These are phyloP conservation scores for Xylariaceae sp. DNA, from an alignment of 2,329 filamentous ascomycete genomes.

Conservation along the genomic window DNA sequence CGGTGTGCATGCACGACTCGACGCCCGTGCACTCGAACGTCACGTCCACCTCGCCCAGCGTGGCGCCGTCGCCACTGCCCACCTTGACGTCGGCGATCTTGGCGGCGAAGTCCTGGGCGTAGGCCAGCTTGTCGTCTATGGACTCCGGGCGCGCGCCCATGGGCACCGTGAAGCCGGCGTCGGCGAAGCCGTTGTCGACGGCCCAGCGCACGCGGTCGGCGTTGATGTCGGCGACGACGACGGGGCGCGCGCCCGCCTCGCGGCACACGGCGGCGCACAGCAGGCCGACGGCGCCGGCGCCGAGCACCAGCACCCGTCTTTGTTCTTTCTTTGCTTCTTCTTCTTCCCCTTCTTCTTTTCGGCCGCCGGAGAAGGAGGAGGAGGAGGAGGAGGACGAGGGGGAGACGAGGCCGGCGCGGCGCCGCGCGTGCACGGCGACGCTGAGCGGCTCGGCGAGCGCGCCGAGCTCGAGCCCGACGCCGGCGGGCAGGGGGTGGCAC, in stretches of 20 bases:
- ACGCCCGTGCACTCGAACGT: conserved; percentile 77
- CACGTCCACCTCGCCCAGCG: conserved; percentile 56
- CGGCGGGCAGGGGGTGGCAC: conserved; percentile 48
- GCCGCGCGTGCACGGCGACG: conserved; percentile 50
- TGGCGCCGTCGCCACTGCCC: conserved; percentile 25
- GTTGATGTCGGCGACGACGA: conserved; percentile 50
- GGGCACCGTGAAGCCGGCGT: conserved; percentile 43
- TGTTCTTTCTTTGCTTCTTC: too few relatives aligned
- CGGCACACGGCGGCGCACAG: conserved; percentile 52
- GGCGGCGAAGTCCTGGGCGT: conserved; percentile 41
- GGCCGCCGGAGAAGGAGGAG: too few relatives aligned
- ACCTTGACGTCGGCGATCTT: conserved; percentile 29
- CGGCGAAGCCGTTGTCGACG: conserved; percentile 46
- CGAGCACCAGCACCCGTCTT: conserved; percentile 52
- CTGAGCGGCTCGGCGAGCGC: conserved; percentile 53
- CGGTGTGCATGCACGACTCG: conserved; percentile 65
- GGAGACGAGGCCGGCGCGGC: conserved; percentile 35
- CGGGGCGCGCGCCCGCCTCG: conserved; percentile 33
- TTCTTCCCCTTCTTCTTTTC: too few relatives aligned
- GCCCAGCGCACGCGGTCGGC: conserved; percentile 51
- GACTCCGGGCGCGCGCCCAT: conserved; percentile 38
- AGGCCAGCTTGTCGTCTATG: conserved; percentile 45
- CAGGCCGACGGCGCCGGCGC: conserved; percentile 54
- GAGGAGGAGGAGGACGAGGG: too few relatives aligned
- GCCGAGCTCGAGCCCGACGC: conserved; percentile 42